Evolutionary conservation across 2,329 filamentous ascomycete genomes (phyloP).

Genomic region (Helicocarpus griseus): DNA sequence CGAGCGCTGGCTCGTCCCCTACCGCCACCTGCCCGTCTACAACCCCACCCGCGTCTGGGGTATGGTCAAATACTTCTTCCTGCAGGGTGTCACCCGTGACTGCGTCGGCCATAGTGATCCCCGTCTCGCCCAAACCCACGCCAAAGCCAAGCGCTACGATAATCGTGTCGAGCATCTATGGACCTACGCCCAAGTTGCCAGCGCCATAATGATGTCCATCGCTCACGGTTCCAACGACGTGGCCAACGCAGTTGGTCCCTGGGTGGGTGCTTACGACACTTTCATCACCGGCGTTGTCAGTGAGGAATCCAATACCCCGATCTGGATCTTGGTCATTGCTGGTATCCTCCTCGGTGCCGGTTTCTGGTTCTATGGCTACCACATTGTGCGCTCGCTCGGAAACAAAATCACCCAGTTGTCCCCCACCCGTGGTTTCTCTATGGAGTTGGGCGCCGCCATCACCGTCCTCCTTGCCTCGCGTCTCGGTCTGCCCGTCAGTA

Average conservation of each 20-base stretch:
- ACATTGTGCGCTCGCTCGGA: slow-evolving; percentile 32
- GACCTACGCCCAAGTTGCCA: slow-evolving; percentile 36
- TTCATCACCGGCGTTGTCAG: slow-evolving; percentile 23
- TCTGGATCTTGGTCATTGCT: slow-evolving; percentile 31
- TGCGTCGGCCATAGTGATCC: slow-evolving; percentile 32
- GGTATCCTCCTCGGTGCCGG: slow-evolving; percentile 31
- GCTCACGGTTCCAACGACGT: slow-evolving; percentile 39
- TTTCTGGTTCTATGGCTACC: slow-evolving; percentile 33
- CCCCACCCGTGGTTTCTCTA: slow-evolving; percentile 28
- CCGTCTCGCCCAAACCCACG: slow-evolving; percentile 30
- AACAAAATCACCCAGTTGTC: slow-evolving; percentile 34
- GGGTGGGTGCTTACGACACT: slow-evolving; percentile 29
- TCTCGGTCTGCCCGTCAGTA: slow-evolving; percentile 27
- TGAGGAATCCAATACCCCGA: slow-evolving; percentile 24
- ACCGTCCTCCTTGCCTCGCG: slow-evolving; percentile 27
- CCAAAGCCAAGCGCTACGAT: slow-evolving; percentile 36
- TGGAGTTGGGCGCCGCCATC: slow-evolving; percentile 34
- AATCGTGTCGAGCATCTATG: slow-evolving; percentile 40
- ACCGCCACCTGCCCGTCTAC: slow-evolving; percentile 19
- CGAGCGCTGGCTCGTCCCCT: slow-evolving; percentile 26
- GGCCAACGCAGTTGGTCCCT: slow-evolving; percentile 35
- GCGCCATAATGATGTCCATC: slow-evolving; percentile 34
- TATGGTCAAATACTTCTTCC: slow-evolving; percentile 36
- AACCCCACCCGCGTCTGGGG: slow-evolving; percentile 26
- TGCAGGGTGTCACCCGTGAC: slow-evolving; percentile 36